Conservation (phyloP, 495 filamentous ascomycete species). For the Penicillium alfredii region DNA sequence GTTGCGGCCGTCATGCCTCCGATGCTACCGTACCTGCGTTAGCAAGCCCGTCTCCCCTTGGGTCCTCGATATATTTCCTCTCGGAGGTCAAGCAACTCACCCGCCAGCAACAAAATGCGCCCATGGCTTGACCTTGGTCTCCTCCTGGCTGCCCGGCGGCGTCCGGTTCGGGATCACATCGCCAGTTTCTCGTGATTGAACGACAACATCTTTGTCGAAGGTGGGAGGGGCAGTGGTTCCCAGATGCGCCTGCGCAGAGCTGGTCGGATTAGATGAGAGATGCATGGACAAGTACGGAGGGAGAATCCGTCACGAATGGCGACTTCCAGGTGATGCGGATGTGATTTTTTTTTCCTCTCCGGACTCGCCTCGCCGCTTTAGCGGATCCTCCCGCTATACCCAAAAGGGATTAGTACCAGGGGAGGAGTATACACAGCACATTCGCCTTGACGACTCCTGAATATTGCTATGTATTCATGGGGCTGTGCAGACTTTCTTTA, state of each 20-base stretch:
- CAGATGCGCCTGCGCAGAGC: constrained; percentile 27
- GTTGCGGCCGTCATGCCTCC: constrained; percentile 84
- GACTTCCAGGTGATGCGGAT: no score
- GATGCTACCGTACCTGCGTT: constrained; percentile 42
- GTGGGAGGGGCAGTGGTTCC: constrained; percentile 4
- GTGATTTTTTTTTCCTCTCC: no score
- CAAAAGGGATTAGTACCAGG: no score
- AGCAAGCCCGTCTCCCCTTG: no score
- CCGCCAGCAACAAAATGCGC: constrained; percentile 85
- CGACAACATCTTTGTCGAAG: constrained; percentile 5
- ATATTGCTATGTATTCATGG: no score
- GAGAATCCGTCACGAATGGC: constrained; percentile 1
- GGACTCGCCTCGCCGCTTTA: no score
- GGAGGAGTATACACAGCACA: no score
- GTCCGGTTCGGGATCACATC: constrained; percentile 44
- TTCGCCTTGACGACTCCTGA: no score
- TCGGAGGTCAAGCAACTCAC: constrained; percentile 42
- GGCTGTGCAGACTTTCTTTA: no score
- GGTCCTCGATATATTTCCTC: background rate
- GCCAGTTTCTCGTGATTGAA: constrained; percentile 58
- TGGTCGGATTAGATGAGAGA: constrained; percentile 15
- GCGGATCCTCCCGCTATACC: no score
- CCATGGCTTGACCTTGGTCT: constrained; percentile 69
- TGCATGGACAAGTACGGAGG: constrained; percentile 9
- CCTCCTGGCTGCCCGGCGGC: constrained; percentile 28